Evolutionary conservation across 176 grass and related monocot species (phyloP).

Genomic region (Oryza meyeriana): DNA sequence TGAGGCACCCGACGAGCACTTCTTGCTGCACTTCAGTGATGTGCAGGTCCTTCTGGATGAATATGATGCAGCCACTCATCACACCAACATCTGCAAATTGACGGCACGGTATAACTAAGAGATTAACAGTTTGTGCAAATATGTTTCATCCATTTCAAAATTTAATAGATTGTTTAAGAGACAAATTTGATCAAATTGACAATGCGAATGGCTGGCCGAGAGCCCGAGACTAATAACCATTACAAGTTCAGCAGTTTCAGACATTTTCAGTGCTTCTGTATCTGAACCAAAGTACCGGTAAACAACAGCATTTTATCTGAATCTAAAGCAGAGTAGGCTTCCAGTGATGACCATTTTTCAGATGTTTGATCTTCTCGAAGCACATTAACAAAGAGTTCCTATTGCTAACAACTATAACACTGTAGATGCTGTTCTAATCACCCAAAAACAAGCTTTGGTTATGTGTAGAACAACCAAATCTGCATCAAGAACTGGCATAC

Average conservation of each 20-base stretch:
- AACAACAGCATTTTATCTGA: too few species aligned
- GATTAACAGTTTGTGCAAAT: too few species aligned
- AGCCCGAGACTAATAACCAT: not conserved
- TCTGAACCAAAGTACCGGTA: not conserved
- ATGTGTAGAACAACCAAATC: not conserved
- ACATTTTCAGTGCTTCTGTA: not conserved
- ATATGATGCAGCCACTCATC: conserved; percentile 79
- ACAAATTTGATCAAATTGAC: not conserved
- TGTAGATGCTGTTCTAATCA: too few species aligned
- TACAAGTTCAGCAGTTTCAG: not conserved
- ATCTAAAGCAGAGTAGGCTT: not conserved
- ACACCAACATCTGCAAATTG: conserved; percentile 53
- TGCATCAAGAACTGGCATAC: conserved; percentile 1
- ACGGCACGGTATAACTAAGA: too few species aligned
- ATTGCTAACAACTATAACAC: not conserved
- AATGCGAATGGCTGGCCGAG: not conserved
- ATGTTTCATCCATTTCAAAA: not conserved
- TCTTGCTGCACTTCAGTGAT: conserved; percentile 72
- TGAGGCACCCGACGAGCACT: conserved; percentile 64
- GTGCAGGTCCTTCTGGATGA: conserved; percentile 74
- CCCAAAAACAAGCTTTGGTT: not conserved
- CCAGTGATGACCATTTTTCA: too few species aligned
- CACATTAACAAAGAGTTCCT: too few species aligned
- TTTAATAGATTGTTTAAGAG: not conserved
- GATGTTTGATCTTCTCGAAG: too few species aligned